Conservation (phyloP, 192 early-diverging fungal genomes). For the Backusella liffmaniae region DNA sequence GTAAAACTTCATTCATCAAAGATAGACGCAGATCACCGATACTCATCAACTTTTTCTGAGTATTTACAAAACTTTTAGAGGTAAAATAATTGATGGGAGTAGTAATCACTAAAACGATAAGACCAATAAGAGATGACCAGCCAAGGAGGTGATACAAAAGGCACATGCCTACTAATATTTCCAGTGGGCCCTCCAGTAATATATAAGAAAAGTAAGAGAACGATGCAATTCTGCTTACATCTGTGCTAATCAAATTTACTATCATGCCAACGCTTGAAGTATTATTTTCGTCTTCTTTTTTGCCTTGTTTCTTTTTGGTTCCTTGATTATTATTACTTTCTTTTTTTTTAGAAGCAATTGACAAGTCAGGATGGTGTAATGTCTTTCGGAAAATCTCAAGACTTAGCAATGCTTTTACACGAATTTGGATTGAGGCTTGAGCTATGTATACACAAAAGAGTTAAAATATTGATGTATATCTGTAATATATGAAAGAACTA, state of each 20-base stretch:
- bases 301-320: slow-evolving; percentile 19
- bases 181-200: slow-evolving; percentile 55
- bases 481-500: slow-evolving; percentile 13
- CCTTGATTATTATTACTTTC: slow-evolving; percentile 35
- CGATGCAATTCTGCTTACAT: slow-evolving; percentile 58
- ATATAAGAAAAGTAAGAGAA: slow-evolving; percentile 48
- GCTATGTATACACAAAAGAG: not conserved
- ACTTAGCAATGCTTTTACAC: slow-evolving; percentile 22
- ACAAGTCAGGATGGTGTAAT: slow-evolving; percentile 47
- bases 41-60: slow-evolving; percentile 59
- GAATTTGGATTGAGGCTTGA: slow-evolving; percentile 29
- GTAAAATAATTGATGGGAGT: slow-evolving; percentile 38
- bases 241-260: slow-evolving; percentile 72
- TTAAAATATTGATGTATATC: slow-evolving; percentile 14
- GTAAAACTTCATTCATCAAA: slow-evolving; percentile 55
- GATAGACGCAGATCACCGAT: slow-evolving; percentile 76
- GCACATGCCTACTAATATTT: slow-evolving; percentile 61
- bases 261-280: slow-evolving; percentile 52
- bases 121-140: slow-evolving; percentile 70
- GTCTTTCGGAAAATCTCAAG: slow-evolving; percentile 65
- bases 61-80: slow-evolving; percentile 28
- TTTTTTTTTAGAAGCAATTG: slow-evolving; percentile 9
- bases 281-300: slow-evolving; percentile 26
- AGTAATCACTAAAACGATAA: slow-evolving; percentile 50
- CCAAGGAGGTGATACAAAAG: slow-evolving; percentile 79